Base-by-base conservation (phyloP, 768 basidiomycete species). In the Suillus ampliporus region DNA sequence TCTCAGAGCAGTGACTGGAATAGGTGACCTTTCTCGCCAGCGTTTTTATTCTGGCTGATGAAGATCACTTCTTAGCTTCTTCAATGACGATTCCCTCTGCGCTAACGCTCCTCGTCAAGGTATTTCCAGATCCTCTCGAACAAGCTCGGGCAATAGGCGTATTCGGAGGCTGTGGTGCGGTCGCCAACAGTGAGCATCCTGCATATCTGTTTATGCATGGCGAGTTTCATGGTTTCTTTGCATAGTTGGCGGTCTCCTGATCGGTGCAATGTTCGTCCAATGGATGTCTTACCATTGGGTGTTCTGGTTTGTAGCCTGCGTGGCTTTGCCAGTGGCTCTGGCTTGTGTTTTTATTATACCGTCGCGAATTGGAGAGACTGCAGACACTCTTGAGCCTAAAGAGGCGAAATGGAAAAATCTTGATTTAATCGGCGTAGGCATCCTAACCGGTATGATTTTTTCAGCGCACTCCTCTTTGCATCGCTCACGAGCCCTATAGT, bases 81-180 rank as follows among this genome's bases (percentile, higher is more conserved):
- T 77, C 83, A 2, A 70, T 84, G 74, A 82, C 81, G 8, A 78
- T 85, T 46, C 84, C 84, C 4, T 82, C 83, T 4, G 80, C 84
- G 13, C 72, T 82, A n/a, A 72, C 79, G 44, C 74, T 87, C 37
- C 77, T 86, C 26, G 82, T 86, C 6, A 77, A 79, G 56, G 73
- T 83, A 65, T 86, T 82, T 69, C 80, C 84, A 0, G 78, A 83
- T 15, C 80, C 80, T 9, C 64, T 62, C 7, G 76, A 79, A 47
- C 84, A 86, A 65, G 77, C 83, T 44, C 76, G 74, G 35, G 85
- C 83, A 13, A 77, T 87, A n/a, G 77, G 76, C 13, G 62, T 81
- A 0, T 80, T 85, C 61, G 83, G 81, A 56, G 78, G 80, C 19
- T 74, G 77, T 53, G 83, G 81, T 28, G 83, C 78, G 1, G 59